Percentiles rank a stretch among this genome's conserved stretches.
Evolutionary conservation across 495 filamentous ascomycete species (phyloP).

Genomic region (Aspergillus sclerotioniger): DNA sequence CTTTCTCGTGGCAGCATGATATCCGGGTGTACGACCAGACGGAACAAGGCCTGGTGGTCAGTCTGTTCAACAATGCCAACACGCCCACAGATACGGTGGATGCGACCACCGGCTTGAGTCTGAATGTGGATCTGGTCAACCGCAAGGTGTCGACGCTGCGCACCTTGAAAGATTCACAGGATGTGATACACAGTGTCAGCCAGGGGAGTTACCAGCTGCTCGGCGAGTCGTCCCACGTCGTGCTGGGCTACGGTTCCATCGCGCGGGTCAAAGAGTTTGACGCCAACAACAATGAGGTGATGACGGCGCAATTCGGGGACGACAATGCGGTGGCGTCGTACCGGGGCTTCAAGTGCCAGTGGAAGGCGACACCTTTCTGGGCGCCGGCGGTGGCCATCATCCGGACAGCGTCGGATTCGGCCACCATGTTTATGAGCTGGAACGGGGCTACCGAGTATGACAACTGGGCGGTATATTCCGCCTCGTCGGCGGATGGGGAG

Average conservation of each 20-base stretch:
- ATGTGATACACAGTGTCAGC: constrained; percentile 41
- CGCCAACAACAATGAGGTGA: constrained; percentile 28
- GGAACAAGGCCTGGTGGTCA: constrained; percentile 25
- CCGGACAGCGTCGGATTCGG: constrained; percentile 15
- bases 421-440: constrained; percentile 37
- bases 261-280: constrained; percentile 50
- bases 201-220: constrained; percentile 51
- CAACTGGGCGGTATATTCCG: constrained; percentile 34
- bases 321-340: constrained; percentile 41
- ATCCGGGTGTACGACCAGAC: constrained; percentile 40
- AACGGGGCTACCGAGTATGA: constrained; percentile 45
- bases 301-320: constrained; percentile 37
- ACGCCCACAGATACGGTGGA: constrained; percentile 25
- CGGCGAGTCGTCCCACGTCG: constrained; percentile 35
- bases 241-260: constrained; percentile 51
- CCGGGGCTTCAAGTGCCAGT: constrained; percentile 40
- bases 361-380: constrained; percentile 41
- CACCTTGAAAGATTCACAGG: constrained; percentile 28
- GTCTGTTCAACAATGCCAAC: constrained; percentile 39
- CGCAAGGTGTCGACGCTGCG: constrained; percentile 38
- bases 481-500: constrained; percentile 20
- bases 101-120: constrained; percentile 37
- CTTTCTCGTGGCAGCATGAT: constrained; percentile 48
- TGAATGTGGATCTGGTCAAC: constrained; percentile 39
- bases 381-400: constrained; percentile 28